Evolutionary conservation across 495 filamentous ascomycete genomes (phyloP).

Genomic region (Penicillium egyptiacum): DNA sequence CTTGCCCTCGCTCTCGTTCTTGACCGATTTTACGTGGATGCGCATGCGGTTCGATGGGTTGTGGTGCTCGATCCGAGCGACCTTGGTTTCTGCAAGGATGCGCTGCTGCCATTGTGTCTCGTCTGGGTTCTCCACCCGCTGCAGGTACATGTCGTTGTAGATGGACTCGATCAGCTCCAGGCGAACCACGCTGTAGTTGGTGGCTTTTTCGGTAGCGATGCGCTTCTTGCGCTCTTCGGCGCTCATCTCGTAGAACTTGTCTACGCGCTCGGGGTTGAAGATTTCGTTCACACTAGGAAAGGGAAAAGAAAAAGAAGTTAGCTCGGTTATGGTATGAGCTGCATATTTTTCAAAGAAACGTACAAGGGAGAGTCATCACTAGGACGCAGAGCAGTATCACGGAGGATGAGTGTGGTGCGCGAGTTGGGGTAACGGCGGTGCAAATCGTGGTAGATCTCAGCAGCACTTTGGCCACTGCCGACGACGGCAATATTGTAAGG

Average conservation of each 20-base stretch:
- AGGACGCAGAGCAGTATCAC: slow-evolving; percentile 75
- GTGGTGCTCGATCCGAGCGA: slow-evolving; percentile 58
- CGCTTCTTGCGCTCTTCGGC: slow-evolving; percentile 59
- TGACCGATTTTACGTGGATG: slow-evolving; percentile 35
- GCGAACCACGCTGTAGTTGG: slow-evolving; percentile 93
- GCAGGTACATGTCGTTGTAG: slow-evolving; percentile 81
- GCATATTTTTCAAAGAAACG: slow-evolving; percentile 31
- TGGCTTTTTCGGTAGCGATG: slow-evolving; percentile 66
- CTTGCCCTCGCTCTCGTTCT: slow-evolving; percentile 40
- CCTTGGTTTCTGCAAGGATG: slow-evolving; percentile 65
- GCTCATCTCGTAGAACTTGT: slow-evolving; percentile 66
- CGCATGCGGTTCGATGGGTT: slow-evolving; percentile 44
- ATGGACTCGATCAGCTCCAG: slow-evolving; percentile 82
- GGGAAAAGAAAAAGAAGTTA: background rate
- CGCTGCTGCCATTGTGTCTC: slow-evolving; percentile 76
- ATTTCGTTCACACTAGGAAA: slow-evolving; percentile 82
- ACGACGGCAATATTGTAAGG: slow-evolving; percentile 78
- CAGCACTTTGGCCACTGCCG: slow-evolving; percentile 87
- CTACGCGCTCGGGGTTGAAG: slow-evolving; percentile 83
- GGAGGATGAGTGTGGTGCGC: slow-evolving; percentile 73
- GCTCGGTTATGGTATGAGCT: background rate
- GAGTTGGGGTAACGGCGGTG: slow-evolving; percentile 79
- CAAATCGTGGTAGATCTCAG: slow-evolving; percentile 91
- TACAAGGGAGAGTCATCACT: slow-evolving; percentile 96
- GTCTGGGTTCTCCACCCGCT: slow-evolving; percentile 68